phyloP scores from a whole-genome alignment of 2,329 filamentous ascomycete species.

The Ceratocystis eucalypticola region DNA sequence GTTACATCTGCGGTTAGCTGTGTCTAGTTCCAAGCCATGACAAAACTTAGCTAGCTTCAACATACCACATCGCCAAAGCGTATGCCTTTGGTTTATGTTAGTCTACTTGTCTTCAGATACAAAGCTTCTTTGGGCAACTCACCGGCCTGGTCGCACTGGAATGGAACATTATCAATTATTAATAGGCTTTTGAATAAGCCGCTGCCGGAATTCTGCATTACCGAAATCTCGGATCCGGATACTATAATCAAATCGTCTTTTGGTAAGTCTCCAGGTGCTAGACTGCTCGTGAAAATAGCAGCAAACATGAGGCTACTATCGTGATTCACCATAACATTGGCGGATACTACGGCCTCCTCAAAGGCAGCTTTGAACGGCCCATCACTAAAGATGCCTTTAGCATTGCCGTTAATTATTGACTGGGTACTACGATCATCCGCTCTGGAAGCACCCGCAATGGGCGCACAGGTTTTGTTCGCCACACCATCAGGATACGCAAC shows the following conservation, averaged over 20 bases:
- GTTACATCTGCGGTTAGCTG: background rate
- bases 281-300: conserved; percentile 13
- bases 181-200: background rate
- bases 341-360: background rate
- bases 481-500: conserved; percentile 11
- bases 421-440: conserved; percentile 8
- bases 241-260: conserved; percentile 13
- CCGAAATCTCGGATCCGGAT: background rate
- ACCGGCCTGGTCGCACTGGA: conserved; percentile 11
- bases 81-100: conserved; percentile 5
- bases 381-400: conserved; percentile 8
- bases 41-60: background rate
- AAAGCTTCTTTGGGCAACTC: background rate
- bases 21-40: background rate
- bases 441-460: conserved; percentile 2
- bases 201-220: background rate
- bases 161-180: background rate
- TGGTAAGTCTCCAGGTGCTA: background rate
- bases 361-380: conserved; percentile 11
- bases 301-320: conserved; percentile 17
- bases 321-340: background rate
- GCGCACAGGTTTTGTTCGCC: background rate
- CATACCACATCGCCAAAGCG: conserved; percentile 16
- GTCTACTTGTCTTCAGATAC: background rate
- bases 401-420: conserved; percentile 6